phyloP scores from a whole-genome alignment of 345 rosid species.

The Hibiscus trionum region DNA sequence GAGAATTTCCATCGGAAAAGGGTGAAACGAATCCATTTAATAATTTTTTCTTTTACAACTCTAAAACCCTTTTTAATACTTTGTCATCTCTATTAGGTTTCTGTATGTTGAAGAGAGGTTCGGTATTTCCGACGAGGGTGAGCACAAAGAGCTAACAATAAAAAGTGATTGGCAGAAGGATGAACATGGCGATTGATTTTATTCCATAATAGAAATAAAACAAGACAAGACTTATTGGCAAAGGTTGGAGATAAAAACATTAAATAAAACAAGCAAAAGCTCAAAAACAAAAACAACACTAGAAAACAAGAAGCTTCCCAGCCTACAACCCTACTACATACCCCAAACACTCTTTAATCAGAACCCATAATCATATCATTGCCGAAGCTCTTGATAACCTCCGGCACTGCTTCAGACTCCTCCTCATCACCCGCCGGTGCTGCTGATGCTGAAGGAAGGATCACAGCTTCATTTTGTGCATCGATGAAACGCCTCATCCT shows the following conservation, averaged over 20 bases:
- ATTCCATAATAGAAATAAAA: neutral
- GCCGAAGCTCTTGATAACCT: constrained; percentile 18
- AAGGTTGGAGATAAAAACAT: neutral
- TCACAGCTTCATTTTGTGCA: constrained; percentile 55
- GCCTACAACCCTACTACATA: neutral
- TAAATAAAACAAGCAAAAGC: neutral
- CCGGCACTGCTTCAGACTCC: neutral
- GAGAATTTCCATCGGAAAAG: too few species aligned
- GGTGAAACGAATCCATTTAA: too few species aligned
- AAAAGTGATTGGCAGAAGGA: neutral
- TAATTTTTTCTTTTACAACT: too few species aligned
- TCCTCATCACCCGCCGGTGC: constrained; percentile 40
- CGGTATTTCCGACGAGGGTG: too few species aligned
- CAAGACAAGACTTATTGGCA: neutral
- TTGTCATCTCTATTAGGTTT: too few species aligned
- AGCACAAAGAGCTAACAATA: too few species aligned
- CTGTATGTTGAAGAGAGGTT: too few species aligned
- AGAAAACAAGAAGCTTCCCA: neutral
- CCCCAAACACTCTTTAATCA: constrained; percentile 8
- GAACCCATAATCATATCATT: constrained; percentile 23
- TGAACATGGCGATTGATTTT: neutral
- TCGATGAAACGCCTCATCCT: constrained; percentile 27
- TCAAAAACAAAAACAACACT: neutral
- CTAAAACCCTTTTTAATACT: too few species aligned
- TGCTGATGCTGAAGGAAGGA: constrained; percentile 49